Evolutionary conservation across 2,329 filamentous ascomycete genomes (phyloP).

Genomic region (Scolecobasidium constrictum): DNA sequence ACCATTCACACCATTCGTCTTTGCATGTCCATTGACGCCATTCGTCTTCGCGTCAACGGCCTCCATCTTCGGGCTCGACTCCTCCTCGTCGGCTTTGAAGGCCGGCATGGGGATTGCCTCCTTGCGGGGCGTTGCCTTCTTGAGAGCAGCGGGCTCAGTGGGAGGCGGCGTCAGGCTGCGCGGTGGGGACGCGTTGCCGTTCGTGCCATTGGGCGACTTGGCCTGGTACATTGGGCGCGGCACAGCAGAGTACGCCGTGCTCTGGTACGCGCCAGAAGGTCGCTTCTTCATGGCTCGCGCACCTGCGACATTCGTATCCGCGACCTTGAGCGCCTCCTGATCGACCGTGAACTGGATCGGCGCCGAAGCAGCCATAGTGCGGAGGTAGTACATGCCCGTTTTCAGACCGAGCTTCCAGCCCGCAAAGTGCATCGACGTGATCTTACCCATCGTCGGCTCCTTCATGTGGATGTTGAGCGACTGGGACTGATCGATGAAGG

Average conservation of each 20-base stretch:
- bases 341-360: conserved; percentile 99
- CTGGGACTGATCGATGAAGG: conserved; percentile 98
- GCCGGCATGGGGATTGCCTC: conserved; percentile 51
- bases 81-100: conserved; percentile 67
- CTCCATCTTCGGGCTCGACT: conserved; percentile 51
- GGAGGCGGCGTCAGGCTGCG: conserved; percentile 59
- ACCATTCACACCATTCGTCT: not conserved
- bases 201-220: conserved; percentile 35
- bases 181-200: conserved; percentile 24
- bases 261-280: conserved; percentile 31
- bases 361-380: conserved; percentile 90
- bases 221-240: conserved; percentile 57
- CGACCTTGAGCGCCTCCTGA: conserved; percentile 83
- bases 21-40: conserved; percentile 1
- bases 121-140: conserved; percentile 32
- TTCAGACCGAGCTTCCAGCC: conserved; percentile 99
- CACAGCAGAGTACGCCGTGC: conserved; percentile 48
- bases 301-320: conserved; percentile 67
- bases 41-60: conserved; percentile 5
- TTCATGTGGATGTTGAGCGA: conserved; percentile 99
- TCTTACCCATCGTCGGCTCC: conserved; percentile 98
- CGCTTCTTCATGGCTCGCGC: conserved; percentile 57
- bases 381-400: conserved; percentile 99
- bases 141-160: conserved; percentile 49
- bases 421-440: conserved; percentile 98